Conservation (phyloP, 129 eudicot genomes). For the Heracleum sosnowskyi region DNA sequence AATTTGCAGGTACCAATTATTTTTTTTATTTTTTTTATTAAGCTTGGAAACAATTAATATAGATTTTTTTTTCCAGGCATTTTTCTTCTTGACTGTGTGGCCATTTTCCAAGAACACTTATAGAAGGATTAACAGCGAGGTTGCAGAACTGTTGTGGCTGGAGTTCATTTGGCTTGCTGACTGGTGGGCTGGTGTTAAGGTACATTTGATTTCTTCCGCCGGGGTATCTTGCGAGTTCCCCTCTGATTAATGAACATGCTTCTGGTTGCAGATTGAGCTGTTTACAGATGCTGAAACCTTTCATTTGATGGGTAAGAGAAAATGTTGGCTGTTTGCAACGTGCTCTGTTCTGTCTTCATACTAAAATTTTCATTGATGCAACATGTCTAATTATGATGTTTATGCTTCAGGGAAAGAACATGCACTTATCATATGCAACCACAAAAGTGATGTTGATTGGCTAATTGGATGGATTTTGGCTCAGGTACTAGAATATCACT, state of each 20-base stretch:
- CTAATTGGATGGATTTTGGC: slow-evolving; percentile 98
- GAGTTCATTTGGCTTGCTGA: slow-evolving; percentile 91
- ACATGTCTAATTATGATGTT: neutral
- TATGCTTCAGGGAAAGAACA: slow-evolving; percentile 77
- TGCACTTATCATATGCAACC: slow-evolving; percentile 81
- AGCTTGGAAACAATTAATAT: too few species aligned
- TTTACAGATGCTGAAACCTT: slow-evolving; percentile 68
- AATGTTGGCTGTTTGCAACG: slow-evolving; percentile 7
- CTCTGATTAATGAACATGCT: neutral
- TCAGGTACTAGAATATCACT: slow-evolving; percentile 42
- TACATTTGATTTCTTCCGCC: neutral
- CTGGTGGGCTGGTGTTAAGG: slow-evolving; percentile 98
- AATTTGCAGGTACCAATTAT: neutral
- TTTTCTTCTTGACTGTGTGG: slow-evolving; percentile 53
- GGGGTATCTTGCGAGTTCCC: neutral
- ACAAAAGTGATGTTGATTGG: slow-evolving; percentile 97
- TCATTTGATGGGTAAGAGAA: slow-evolving; percentile 63
- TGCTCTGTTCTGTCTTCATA: neutral
- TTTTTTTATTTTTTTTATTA: neutral
- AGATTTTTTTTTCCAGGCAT: slow-evolving; percentile 44
- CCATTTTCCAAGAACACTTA: slow-evolving; percentile 72
- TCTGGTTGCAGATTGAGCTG: slow-evolving; percentile 51
- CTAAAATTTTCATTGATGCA: neutral
- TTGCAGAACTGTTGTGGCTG: slow-evolving; percentile 78
- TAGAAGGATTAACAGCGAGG: slow-evolving; percentile 63